Base-by-base conservation (phyloP, 169 alveolate species). In the Neospora caninum region DNA sequence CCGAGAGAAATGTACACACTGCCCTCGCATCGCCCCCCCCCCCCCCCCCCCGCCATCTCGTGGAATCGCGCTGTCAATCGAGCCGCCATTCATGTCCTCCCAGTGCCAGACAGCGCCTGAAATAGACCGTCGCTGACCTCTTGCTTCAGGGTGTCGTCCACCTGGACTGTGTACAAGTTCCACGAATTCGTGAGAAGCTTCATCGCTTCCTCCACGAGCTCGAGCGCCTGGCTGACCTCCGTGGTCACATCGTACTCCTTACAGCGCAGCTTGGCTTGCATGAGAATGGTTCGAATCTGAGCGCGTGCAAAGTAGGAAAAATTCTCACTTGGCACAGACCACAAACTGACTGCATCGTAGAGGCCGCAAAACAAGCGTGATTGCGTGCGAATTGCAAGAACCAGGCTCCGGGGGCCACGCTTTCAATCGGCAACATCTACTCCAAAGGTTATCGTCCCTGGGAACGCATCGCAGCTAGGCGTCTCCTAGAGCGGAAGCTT, bases 141-240 rank as follows among this genome's bases (percentile, higher is more conserved):
- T 39, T 78, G 41, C 43, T 78, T 27, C 43, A 78, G 31, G 87
- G 53, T 31, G 29, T 78, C 87, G 87, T 78, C 87, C 87, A 78
- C 43, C 87, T 78, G 53, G 87, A 78, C 87, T 31, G 53, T 31
- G 34, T 78, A 78, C 25, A 78, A 25, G 87, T 78, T 78, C 87
- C 87, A 78, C 41, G 87, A 78, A 34, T 78, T 78, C 53, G 87
- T 34, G 31, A 78, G 87, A 18, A 78, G 45, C 41, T 78, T 39
- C 41, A 78, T 18, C 45, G 53, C 87, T 20, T 78, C 45, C 87
- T 78, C 87, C 27, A 78, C 87, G n/a, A 78, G 87, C 87, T 78
- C 87, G 45, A 78, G 87, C 9, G 34, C 45, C 25, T 78, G 87
- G 87, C 34, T 78, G 87, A 78, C 34, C 87, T 78, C 87, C 7